Base-by-base conservation (phyloP, 345 rosid genomes). In the Linum tenue region DNA sequence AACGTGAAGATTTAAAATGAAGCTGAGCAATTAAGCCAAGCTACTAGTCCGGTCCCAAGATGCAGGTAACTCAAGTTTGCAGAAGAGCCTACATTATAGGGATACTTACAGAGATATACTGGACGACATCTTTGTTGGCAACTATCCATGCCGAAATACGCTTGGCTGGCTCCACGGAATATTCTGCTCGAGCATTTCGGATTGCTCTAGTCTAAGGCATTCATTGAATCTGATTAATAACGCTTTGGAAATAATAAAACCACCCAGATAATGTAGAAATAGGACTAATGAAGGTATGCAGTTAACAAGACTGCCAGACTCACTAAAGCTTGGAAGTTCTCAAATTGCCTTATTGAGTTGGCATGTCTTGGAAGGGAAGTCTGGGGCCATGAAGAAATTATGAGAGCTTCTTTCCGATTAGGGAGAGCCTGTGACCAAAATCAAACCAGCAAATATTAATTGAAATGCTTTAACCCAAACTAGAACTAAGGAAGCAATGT, bases 171-270 rank as follows among this genome's bases (percentile, higher is more conserved):
- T 90, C 99, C 77, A 94, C 95, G 36, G 95, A 84, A 70, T 90
- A 94, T 84, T 94, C 99, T 38, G 99, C 96, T 74, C 97, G 82
- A 64, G 84, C 99, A 86, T 88, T 90, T 51, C 98, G 83, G 65
- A 92, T 85, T 75, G 96, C 96, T 77, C 84, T 83, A 36, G 95
- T 94, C 99, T 94, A 73, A 58, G 38, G 64, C 60, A 60, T 14
- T n/a, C 48, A 51, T 66, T 67, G 31, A 22, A 22, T 22, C 31
- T 31, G 6, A 42, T n/a, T 38, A 39, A 71, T 65, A 65, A 17
- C n/a, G 11, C 55, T 35, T 8, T 10, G 7, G n/a, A 64, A 36
- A 2, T 1, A 56, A 8, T 37, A 63, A 6, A 22, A 22, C 31
- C 4, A 15, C 11, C 31, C 3, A 22, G 2, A 41, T 36, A 5